These are phyloP conservation scores for Cutaneotrichosporon dermatis DNA, from an alignment of 1,284 basidiomycete genomes.

Conservation along the genomic window DNA sequence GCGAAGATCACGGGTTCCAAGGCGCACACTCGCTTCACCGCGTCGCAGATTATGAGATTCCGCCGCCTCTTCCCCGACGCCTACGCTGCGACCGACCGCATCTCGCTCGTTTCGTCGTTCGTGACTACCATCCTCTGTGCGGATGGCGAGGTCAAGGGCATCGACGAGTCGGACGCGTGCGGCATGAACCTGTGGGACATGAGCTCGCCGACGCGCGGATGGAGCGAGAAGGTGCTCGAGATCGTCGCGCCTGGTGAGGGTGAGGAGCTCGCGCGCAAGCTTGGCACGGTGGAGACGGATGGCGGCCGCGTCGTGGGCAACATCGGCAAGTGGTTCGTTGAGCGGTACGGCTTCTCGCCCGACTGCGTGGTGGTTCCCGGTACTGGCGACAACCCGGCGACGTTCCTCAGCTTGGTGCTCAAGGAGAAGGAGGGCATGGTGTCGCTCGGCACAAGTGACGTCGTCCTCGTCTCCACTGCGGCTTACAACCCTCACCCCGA, in stretches of 20 bases:
- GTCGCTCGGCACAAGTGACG: slow-evolving; percentile 87
- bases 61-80: slow-evolving; percentile 57
- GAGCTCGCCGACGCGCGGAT: slow-evolving; percentile 64
- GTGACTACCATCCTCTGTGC: slow-evolving; percentile 69
- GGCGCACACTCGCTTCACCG: slow-evolving; percentile 85
- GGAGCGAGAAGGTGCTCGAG: slow-evolving; percentile 61
- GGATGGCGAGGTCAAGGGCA: slow-evolving; percentile 49
- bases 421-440: slow-evolving; percentile 67
- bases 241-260: slow-evolving; percentile 49
- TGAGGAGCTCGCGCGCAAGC: slow-evolving; percentile 64
- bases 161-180: slow-evolving; percentile 64
- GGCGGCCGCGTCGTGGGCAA: slow-evolving; percentile 64
- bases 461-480: slow-evolving; percentile 66
- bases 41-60: slow-evolving; percentile 75
- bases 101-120: slow-evolving; percentile 79
- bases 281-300: slow-evolving; percentile 70
- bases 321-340: slow-evolving; percentile 66
- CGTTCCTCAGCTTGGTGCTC: slow-evolving; percentile 66
- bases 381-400: slow-evolving; percentile 89
- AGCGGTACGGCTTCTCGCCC: slow-evolving; percentile 68
- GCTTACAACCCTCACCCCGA: slow-evolving; percentile 50
- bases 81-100: slow-evolving; percentile 64
- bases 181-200: slow-evolving; percentile 79
- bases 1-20: slow-evolving; percentile 74
- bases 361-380: slow-evolving; percentile 79